Percentiles rank a stretch among this genome's conserved stretches.
phyloP scores from a whole-genome alignment of 495 filamentous ascomycete species.

The Melanomma pulvis-pyrius region DNA sequence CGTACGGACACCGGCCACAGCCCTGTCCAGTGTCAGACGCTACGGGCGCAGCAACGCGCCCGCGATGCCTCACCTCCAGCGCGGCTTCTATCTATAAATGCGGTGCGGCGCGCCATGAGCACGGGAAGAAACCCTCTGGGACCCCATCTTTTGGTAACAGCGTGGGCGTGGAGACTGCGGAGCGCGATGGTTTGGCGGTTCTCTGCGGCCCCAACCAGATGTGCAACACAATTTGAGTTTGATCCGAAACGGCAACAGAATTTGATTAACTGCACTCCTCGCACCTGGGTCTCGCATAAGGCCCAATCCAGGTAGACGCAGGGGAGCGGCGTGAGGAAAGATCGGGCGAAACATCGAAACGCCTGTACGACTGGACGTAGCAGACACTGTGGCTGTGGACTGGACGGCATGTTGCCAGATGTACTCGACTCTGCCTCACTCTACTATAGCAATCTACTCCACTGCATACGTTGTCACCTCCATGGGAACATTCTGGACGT shows the following conservation, averaged over 20 bases:
- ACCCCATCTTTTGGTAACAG: not conserved
- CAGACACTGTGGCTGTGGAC: not conserved
- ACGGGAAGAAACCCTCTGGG: not conserved
- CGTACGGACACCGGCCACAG: not conserved
- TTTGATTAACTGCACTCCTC: constrained; percentile 7
- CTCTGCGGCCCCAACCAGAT: not conserved
- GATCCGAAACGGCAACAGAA: constrained; percentile 6
- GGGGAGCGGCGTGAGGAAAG: not conserved
- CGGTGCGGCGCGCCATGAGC: constrained; percentile 1
- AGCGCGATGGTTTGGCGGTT: not conserved
- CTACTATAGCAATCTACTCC: no score
- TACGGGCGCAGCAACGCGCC: not conserved
- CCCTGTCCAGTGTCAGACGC: constrained; percentile 6
- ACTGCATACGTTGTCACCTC: no score
- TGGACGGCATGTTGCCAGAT: not conserved
- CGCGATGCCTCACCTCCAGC: not conserved
- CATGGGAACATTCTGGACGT: no score
- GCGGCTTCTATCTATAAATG: not conserved
- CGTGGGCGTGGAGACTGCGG: not conserved
- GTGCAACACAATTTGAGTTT: not conserved
- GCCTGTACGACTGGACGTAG: not conserved
- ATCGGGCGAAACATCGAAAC: constrained; percentile 3
- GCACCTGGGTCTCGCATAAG: constrained; percentile 1
- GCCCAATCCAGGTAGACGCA: constrained; percentile 1
- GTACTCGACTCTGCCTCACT: no score